Base-by-base conservation (phyloP, 768 basidiomycete genomes). In the Austroboletus eburneus region DNA sequence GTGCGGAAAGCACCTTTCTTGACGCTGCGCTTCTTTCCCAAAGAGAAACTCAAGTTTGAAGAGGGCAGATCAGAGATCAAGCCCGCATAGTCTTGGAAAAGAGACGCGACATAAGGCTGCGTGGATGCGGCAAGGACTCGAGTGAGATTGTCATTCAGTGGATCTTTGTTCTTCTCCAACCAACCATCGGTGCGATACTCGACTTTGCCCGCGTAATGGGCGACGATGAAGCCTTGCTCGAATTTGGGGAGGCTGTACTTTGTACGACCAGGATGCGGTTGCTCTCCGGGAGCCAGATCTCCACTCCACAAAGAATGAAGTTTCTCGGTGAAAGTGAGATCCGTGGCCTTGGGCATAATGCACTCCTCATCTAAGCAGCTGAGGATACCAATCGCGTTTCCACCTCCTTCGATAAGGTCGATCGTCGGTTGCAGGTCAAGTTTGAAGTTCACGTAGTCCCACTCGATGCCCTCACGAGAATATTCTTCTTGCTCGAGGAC, bases 101-200 rank as follows among this genome's bases (percentile, higher is more conserved):
- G 78, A 10, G 74, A 66, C 1, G 89, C 81, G 32, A 98, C 79
- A 59, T 89, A 92, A 32, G 79, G 77, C 59, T 96, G 88, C 2
- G 82, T 75, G 5, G 95, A 94, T 9, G 79, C 74, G 1, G 90
- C 83, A 3, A 98, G 76, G 30, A 98, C 84, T 18, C 91, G 82
- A 1, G 91, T 90, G 43, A 98, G 77, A 63, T 96, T 93, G 65
- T 97, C 94, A 62, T 97, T 97, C 48, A 99, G 72, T 1, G 96
- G 96, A 58, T 99, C 96, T 69, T 96, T 96, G 76, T 99, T 99
- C 83, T 98, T 99, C 72, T 95, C 94, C 56, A 99, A 72, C 96
- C 96, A 99, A 14, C 93, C 91, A 32, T 91, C 85, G 2, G 93
- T 97, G 23, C 86, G 80, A 59, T 99, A 99, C 58, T 98, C 94